These are phyloP conservation scores for Ophiostoma sp. DNA, from an alignment of 2,329 filamentous ascomycete species.

Conservation along the genomic window DNA sequence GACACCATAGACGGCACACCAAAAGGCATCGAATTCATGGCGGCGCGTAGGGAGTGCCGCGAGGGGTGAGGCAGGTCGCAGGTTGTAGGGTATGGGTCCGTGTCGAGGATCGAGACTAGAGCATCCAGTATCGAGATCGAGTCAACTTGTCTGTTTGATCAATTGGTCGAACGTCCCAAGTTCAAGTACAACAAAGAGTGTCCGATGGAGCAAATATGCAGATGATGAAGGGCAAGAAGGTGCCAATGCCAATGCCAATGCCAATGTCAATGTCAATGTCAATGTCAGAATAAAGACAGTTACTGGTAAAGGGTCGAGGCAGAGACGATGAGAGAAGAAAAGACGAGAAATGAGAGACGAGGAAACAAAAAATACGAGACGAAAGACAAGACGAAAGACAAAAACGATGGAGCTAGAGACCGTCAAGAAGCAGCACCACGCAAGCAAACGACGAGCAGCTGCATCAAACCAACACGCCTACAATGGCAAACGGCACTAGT, in stretches of 20 bases:
- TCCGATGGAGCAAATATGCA: conserved; percentile 4
- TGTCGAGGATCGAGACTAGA: not conserved
- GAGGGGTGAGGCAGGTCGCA: not conserved
- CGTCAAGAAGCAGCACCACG: conserved; percentile 3
- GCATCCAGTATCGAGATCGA: not conserved
- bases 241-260: not conserved
- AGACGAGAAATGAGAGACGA: not conserved
- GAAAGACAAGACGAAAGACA: not conserved
- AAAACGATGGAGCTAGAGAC: not conserved
- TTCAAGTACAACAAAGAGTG: not conserved
- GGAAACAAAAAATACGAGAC: not conserved
- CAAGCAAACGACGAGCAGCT: conserved; percentile 2
- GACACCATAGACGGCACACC: not conserved
- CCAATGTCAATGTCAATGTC: not conserved
- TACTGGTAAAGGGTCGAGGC: not conserved
- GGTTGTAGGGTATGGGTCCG: not conserved
- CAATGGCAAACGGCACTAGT: conserved; percentile 4
- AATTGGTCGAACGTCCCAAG: not conserved
- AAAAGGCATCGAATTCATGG: not conserved
- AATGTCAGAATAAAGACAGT: not conserved
- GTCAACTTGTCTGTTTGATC: not conserved
- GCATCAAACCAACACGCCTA: conserved; percentile 3
- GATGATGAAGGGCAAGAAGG: not conserved
- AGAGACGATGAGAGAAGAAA: conserved; percentile 6
- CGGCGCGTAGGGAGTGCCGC: not conserved